phyloP scores from a whole-genome alignment of 345 rosid species.

The Triadica sebifera region DNA sequence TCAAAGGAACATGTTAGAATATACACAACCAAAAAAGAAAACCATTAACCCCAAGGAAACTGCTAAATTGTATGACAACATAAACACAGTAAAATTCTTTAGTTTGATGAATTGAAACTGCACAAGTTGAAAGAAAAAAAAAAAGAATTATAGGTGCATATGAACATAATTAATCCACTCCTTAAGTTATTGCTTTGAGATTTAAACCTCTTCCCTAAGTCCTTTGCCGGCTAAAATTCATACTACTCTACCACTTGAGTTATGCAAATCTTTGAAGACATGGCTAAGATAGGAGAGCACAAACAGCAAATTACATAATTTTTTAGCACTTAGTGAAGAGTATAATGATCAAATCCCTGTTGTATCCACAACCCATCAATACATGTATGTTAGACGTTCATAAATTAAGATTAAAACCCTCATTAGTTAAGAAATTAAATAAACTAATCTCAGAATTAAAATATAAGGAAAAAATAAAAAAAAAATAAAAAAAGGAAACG shows the following conservation, averaged over 20 bases:
- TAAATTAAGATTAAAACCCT: not conserved
- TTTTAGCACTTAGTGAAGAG: not conserved
- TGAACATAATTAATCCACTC: not conserved
- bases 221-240: no score
- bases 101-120: not conserved
- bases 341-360: not conserved
- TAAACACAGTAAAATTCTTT: not conserved
- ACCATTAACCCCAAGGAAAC: not conserved
- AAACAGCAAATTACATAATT: not conserved
- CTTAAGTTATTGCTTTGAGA: not conserved
- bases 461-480: no score
- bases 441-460: no score
- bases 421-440: not conserved
- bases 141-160: not conserved
- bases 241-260: no score
- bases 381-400: not conserved
- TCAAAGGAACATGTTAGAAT: slow-evolving; percentile 6
- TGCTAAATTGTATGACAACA: not conserved
- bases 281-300: not conserved
- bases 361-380: not conserved
- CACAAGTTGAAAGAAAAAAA: not conserved
- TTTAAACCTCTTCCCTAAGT: not conserved
- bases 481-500: no score
- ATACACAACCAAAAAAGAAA: slow-evolving; percentile 1
- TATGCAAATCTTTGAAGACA: no score